These are phyloP conservation scores for Claviceps fusiformis DNA, from an alignment of 2,329 filamentous ascomycete genomes.

Conservation along the genomic window DNA sequence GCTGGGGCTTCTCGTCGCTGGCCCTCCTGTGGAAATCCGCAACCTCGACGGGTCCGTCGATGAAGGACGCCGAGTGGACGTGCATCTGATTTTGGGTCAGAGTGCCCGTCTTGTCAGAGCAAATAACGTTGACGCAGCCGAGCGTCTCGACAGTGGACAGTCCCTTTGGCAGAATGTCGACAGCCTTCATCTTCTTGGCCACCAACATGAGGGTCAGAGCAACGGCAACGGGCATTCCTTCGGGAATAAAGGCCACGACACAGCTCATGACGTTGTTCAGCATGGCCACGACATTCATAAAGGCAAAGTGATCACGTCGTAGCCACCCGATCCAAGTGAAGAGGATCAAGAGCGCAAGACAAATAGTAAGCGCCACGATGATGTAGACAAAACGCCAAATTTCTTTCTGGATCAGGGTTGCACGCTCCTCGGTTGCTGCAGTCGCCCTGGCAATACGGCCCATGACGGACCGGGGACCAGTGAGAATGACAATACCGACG, in stretches of 20 bases:
- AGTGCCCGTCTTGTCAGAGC: conserved; percentile 29
- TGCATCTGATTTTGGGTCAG: conserved; percentile 31
- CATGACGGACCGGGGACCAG: conserved; percentile 26
- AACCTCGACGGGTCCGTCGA: conserved; percentile 18
- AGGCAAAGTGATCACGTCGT: conserved; percentile 20
- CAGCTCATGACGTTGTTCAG: conserved; percentile 32
- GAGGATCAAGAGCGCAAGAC: conserved; percentile 26
- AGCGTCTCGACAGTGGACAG: conserved; percentile 28
- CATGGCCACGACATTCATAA: conserved; percentile 29
- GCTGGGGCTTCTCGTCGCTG: conserved; percentile 7
- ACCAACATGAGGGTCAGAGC: conserved; percentile 29
- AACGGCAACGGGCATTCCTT: conserved; percentile 26
- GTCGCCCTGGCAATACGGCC: conserved; percentile 26
- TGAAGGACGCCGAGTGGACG: conserved; percentile 24
- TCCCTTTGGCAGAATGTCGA: conserved; percentile 28
- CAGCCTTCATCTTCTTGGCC: conserved; percentile 27
- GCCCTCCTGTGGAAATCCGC: conserved; percentile 13
- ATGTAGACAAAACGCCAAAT: conserved; percentile 30
- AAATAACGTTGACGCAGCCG: conserved; percentile 30
- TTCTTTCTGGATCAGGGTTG: conserved; percentile 27
- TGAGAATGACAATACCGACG: conserved; percentile 26
- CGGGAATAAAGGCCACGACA: conserved; percentile 25
- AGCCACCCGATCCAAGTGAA: conserved; percentile 33
- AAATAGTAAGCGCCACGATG: conserved; percentile 25
- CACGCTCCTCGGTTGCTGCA: conserved; percentile 21